These are phyloP conservation scores for Orbilia blumenaviensis DNA, from an alignment of 2,329 filamentous ascomycete genomes.

Conservation along the genomic window DNA sequence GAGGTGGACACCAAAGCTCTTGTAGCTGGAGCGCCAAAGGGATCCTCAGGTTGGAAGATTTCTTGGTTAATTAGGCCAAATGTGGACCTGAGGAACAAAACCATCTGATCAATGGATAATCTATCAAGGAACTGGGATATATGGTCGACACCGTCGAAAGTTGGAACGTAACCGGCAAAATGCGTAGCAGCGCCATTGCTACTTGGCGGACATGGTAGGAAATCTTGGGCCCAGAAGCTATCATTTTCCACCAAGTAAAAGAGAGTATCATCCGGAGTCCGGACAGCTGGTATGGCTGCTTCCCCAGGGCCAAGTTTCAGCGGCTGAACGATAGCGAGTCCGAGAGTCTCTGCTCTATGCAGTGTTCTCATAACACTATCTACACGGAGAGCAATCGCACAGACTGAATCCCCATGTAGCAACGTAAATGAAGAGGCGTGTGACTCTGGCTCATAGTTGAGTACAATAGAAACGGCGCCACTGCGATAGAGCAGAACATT, in stretches of 20 bases:
- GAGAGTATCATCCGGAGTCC: slow-evolving; percentile 53
- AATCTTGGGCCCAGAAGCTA: slow-evolving; percentile 55
- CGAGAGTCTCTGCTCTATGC: slow-evolving; percentile 46
- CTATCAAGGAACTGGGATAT: slow-evolving; percentile 54
- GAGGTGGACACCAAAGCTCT: slow-evolving; percentile 53
- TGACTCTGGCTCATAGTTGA: slow-evolving; percentile 55
- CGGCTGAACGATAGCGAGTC: slow-evolving; percentile 52
- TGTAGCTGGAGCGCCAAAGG: slow-evolving; percentile 51
- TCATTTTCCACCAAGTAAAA: slow-evolving; percentile 55
- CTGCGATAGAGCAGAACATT: slow-evolving; percentile 54
- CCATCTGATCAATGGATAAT: slow-evolving; percentile 52
- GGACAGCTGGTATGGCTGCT: slow-evolving; percentile 51
- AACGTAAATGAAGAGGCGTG: slow-evolving; percentile 54
- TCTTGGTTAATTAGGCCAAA: slow-evolving; percentile 51
- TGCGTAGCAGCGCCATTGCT: slow-evolving; percentile 39
- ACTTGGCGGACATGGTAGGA: slow-evolving; percentile 48
- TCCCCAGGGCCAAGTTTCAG: slow-evolving; percentile 52
- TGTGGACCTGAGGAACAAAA: slow-evolving; percentile 51
- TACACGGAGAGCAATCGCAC: slow-evolving; percentile 53
- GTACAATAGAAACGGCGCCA: slow-evolving; percentile 50
- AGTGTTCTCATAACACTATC: slow-evolving; percentile 49
- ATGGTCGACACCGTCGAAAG: slow-evolving; percentile 51
- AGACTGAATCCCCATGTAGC: slow-evolving; percentile 53
- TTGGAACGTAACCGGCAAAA: slow-evolving; percentile 50
- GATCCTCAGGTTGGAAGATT: slow-evolving; percentile 53